Base-by-base conservation (phyloP, 2,329 filamentous ascomycete species). In the Penicillium decumbens region DNA sequence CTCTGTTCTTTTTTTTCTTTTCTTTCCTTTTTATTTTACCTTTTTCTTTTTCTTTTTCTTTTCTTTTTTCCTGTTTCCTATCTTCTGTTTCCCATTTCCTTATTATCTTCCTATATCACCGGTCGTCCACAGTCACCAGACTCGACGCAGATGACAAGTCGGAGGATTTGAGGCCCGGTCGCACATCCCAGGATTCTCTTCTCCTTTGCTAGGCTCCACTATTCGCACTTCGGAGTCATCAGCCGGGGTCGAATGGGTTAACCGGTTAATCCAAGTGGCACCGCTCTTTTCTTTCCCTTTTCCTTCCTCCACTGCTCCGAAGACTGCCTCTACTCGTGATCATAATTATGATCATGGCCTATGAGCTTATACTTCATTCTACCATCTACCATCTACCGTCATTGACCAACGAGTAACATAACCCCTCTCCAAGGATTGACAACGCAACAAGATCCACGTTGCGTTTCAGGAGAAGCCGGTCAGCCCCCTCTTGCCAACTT, bases 361-460 rank as follows among this genome's bases (percentile, higher is more conserved):
- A 28, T 28, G 8, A 28, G 27, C 2, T 28, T 28, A 1, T 6
- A 41, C 27, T 28, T 9, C 39, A 28, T 9, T 28, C 39, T 25
- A 18, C 12, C 13, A 6, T 15, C 5, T n/a, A 18, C 15, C n/a
- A 18, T 35, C 20, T 23, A 23, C 20, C 4, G 4, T 23, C 20
- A 23, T 23, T 4, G 7, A 20, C 10, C 8, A 29, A 2, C 10
- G 3, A 13, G 23, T 24, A 13, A 13, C 23, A 37, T 18, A 27
- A 27, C 46, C 25, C 33, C 39, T 32, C 33, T 20, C 32, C 40
- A 47, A 50, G 43, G 49, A 51, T 47, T 51, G 49, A 42, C 49
- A 47, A 51, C 49, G 49, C 49, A 51, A 41, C 49, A 44, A 27
- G 45, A 41, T 47, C 45, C 45, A 42, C 45, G 43, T 40, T 49